Evolutionary conservation across 768 basidiomycete genomes (phyloP).

Genomic region (Pleurotus sapidus): DNA sequence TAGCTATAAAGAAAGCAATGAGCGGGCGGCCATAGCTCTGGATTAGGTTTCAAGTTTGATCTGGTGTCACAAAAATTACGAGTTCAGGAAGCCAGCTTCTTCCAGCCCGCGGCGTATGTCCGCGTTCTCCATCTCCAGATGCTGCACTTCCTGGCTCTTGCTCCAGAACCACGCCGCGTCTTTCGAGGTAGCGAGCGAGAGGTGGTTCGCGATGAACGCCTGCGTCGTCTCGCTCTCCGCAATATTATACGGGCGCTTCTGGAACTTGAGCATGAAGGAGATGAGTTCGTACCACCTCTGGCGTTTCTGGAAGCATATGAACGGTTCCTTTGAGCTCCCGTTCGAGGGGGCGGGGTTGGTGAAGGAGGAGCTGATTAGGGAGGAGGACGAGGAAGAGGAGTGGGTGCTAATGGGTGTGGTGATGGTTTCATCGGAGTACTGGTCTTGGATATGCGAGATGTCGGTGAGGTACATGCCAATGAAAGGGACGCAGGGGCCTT

Average conservation of each 20-base stretch:
- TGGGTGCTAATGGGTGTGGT: constrained; percentile 2
- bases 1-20: not conserved
- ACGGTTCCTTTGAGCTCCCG: not conserved
- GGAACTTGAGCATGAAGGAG: constrained; percentile 54
- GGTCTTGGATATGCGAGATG: constrained; percentile 52
- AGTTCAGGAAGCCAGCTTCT: constrained; percentile 51
- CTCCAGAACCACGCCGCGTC: constrained; percentile 55
- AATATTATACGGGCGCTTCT: constrained; percentile 48
- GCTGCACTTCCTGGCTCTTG: constrained; percentile 59
- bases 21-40: not conserved
- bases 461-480: constrained; percentile 62
- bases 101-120: constrained; percentile 68
- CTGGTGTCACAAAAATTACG: too few relatives aligned
- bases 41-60: too few relatives aligned
- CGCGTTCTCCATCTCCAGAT: constrained; percentile 54
- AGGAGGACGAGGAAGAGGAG: not conserved
- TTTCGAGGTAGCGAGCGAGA: constrained; percentile 36
- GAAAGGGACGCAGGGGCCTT: constrained; percentile 66
- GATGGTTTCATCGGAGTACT: constrained; percentile 35
- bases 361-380: too few relatives aligned
- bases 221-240: constrained; percentile 41
- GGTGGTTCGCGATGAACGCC: constrained; percentile 44
- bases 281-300: constrained; percentile 57
- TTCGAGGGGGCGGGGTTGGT: not conserved
- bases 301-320: constrained; percentile 52